These are phyloP conservation scores for Gossypium thurberi DNA, from an alignment of 345 rosid species.

Conservation along the genomic window DNA sequence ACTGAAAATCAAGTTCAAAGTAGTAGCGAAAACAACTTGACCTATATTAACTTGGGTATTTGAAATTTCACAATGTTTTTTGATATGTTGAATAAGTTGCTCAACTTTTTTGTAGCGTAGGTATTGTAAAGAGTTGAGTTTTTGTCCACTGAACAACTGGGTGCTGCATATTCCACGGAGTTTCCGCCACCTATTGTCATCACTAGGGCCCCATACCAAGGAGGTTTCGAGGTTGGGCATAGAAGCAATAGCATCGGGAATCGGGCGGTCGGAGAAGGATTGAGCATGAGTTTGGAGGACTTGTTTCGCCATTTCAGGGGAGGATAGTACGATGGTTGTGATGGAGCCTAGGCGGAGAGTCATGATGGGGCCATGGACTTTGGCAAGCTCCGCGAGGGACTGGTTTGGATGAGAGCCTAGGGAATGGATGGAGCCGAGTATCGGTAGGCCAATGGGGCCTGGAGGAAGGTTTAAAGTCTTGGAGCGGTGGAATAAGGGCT, in stretches of 20 bases:
- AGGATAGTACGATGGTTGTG: constrained; percentile 26
- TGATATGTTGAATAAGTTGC: constrained; percentile 25
- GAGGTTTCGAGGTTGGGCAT: constrained; percentile 26
- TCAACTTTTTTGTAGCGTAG: constrained; percentile 26
- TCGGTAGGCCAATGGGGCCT: constrained; percentile 11
- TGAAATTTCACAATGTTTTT: neutral
- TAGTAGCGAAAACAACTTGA: constrained; percentile 22
- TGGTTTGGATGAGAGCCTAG: constrained; percentile 20
- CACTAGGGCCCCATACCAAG: constrained; percentile 28
- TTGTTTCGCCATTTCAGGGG: constrained; percentile 28
- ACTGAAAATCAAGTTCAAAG: constrained; percentile 31
- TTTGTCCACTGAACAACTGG: constrained; percentile 23
- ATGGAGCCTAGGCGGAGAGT: constrained; percentile 27
- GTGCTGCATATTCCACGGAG: constrained; percentile 34
- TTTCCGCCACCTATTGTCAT: constrained; percentile 27
- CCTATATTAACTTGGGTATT: constrained; percentile 22
- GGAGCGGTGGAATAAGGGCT: neutral
- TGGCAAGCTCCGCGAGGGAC: constrained; percentile 30
- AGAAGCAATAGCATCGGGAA: constrained; percentile 25
- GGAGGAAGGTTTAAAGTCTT: neutral
- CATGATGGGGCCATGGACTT: constrained; percentile 33
- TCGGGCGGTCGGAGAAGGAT: constrained; percentile 23
- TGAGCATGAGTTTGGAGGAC: constrained; percentile 30
- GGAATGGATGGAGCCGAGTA: constrained; percentile 14
- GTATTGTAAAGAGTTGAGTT: constrained; percentile 25